Conservation (phyloP, 345 rosid genomes). For the Eutrema yunnanense region DNA sequence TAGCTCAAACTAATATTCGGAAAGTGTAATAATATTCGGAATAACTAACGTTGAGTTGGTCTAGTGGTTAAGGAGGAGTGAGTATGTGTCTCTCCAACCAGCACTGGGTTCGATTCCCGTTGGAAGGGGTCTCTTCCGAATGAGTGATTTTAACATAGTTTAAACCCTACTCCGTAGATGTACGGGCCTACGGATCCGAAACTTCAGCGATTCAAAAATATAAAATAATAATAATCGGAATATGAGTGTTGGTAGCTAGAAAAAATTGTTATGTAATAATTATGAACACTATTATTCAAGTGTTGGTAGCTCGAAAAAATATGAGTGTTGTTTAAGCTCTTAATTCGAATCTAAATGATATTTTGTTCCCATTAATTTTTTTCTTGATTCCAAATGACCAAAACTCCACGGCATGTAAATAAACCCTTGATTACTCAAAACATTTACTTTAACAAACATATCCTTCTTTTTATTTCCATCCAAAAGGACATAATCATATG, state of each 20-base stretch:
- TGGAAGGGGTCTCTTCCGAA: too few relatives aligned
- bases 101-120: too few relatives aligned
- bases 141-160: too few relatives aligned
- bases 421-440: background rate
- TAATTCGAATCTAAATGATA: background rate
- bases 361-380: background rate
- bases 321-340: background rate
- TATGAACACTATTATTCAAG: background rate
- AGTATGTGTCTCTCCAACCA: too few relatives aligned
- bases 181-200: too few relatives aligned
- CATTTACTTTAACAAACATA: background rate
- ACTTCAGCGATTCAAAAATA: too few relatives aligned
- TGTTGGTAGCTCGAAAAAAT: background rate
- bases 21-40: background rate
- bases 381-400: background rate
- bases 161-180: too few relatives aligned
- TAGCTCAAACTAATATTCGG: background rate
- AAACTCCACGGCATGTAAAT: background rate
- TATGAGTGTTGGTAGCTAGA: too few relatives aligned
- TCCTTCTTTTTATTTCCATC: background rate
- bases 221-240: too few relatives aligned
- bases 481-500: background rate
- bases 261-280: too few relatives aligned
- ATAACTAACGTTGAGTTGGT: too few relatives aligned
- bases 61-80: too few relatives aligned